Percentiles rank a stretch among this genome's conserved stretches.
Conservation (phyloP, 495 filamentous ascomycete species). For the Peziza echinospora region DNA sequence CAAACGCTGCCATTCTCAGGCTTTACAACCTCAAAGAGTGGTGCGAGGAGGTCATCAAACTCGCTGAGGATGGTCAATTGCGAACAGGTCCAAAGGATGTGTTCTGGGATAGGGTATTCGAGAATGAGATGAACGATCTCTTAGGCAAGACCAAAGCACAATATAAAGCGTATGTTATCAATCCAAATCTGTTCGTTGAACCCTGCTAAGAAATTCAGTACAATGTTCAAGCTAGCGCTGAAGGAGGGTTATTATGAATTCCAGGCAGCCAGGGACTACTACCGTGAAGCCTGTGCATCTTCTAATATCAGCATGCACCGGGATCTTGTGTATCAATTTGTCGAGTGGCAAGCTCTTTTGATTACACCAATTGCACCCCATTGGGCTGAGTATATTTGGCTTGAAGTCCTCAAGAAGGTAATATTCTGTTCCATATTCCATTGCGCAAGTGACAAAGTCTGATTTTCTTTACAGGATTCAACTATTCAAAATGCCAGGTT, state of each 20-base stretch:
- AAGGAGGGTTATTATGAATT: conserved; percentile 85
- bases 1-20: conserved; percentile 71
- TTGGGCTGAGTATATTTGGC: conserved; percentile 87
- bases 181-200: neutral
- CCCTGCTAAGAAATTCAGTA: conserved; percentile 18
- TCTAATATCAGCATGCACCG: conserved; percentile 67
- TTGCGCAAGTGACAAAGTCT: neutral
- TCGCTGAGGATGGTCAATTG: conserved; percentile 33
- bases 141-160: conserved; percentile 50
- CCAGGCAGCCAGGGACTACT: conserved; percentile 63
- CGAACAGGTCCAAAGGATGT: conserved; percentile 49
- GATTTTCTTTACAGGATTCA: conserved; percentile 20
- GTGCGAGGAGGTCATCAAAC: conserved; percentile 65
- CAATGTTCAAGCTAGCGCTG: conserved; percentile 74
- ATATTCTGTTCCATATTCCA: conserved; percentile 3
- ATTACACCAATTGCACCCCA: conserved; percentile 69
- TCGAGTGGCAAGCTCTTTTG: conserved; percentile 68
- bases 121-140: conserved; percentile 81
- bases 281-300: conserved; percentile 56
- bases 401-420: conserved; percentile 61
- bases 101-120: conserved; percentile 76
- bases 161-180: conserved; percentile 42
- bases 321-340: conserved; percentile 50
- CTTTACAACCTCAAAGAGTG: conserved; percentile 74
- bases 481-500: conserved; percentile 63